phyloP scores from a whole-genome alignment of 2,329 filamentous ascomycete species.

The Stagonosporopsis vannaccii region DNA sequence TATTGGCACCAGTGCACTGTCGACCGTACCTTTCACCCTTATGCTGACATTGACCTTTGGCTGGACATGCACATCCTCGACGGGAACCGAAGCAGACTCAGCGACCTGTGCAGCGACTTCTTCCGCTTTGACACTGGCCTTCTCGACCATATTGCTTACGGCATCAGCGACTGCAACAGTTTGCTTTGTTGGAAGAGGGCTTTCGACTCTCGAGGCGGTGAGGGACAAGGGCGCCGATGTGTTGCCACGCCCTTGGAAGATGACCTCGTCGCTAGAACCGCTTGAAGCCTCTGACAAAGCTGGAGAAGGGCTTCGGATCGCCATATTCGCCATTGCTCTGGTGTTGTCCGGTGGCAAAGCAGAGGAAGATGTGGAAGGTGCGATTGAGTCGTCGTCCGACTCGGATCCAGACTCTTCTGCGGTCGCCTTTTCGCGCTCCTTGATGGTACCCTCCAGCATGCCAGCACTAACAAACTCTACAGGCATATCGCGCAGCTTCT shows the following conservation, averaged over 20 bases:
- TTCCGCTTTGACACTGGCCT: conserved; percentile 3
- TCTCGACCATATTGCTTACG: background rate
- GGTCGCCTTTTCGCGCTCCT: conserved; percentile 35
- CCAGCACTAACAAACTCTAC: conserved; percentile 70
- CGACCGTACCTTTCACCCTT: conserved; percentile 14
- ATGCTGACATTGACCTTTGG: conserved; percentile 19
- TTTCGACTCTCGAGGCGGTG: conserved; percentile 9
- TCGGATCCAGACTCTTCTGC: conserved; percentile 15
- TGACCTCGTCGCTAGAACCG: conserved; percentile 67
- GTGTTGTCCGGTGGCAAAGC: conserved; percentile 26
- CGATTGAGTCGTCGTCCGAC: conserved; percentile 21
- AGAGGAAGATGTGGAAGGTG: conserved; percentile 25
- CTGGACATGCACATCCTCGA: conserved; percentile 9
- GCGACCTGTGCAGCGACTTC: conserved; percentile 5
- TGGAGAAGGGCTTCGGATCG: conserved; percentile 49
- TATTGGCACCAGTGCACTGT: no score
- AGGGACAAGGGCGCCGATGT: conserved; percentile 13
- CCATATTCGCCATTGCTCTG: conserved; percentile 41
- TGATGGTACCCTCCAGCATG: conserved; percentile 45
- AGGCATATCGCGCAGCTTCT: conserved; percentile 62
- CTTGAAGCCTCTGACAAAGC: conserved; percentile 30
- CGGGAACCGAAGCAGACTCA: conserved; percentile 5
- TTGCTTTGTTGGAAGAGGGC: conserved; percentile 8
- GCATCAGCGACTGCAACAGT: conserved; percentile 1
- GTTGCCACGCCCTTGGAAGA: conserved; percentile 44